Evolutionary conservation across 306 rosid species (phyloP).

Genomic region (Pterocarpus santalinus): DNA sequence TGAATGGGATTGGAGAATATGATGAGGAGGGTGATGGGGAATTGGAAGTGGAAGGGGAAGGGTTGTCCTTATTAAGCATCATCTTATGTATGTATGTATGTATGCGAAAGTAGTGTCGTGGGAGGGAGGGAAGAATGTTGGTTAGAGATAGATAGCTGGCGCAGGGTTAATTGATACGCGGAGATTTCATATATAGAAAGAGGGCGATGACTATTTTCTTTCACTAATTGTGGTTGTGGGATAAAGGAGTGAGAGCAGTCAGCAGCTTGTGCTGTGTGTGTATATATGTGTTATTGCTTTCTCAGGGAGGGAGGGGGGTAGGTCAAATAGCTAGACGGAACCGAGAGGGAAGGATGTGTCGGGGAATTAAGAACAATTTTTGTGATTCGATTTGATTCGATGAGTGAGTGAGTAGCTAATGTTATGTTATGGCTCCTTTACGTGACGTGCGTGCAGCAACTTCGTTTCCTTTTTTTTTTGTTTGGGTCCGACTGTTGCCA

Average conservation of each 20-base stretch:
- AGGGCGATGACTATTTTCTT: background rate
- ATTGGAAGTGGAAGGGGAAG: background rate
- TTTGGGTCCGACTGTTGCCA: background rate
- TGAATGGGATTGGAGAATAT: background rate
- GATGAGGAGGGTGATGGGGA: no score
- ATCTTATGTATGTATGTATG: background rate
- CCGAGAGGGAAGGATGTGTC: no score
- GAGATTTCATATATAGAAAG: background rate
- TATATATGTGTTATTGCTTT: background rate
- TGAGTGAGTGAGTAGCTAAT: background rate
- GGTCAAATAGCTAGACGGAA: no score
- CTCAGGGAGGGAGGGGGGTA: background rate
- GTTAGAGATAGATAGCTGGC: no score
- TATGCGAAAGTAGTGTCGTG: no score
- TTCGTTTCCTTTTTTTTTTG: slow-evolving; percentile 40
- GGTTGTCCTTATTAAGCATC: slow-evolving; percentile 5
- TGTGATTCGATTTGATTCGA: slow-evolving; percentile 28
- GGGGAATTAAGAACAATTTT: background rate
- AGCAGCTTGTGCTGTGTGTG: background rate
- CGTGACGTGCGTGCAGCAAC: slow-evolving; percentile 39
- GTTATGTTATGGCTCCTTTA: background rate
- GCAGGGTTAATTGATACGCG: no score
- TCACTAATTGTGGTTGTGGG: background rate
- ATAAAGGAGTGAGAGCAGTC: background rate
- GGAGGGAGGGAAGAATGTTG: no score